These are phyloP conservation scores for Cucurbita moschata DNA, from an alignment of 306 rosid genomes.

Conservation along the genomic window DNA sequence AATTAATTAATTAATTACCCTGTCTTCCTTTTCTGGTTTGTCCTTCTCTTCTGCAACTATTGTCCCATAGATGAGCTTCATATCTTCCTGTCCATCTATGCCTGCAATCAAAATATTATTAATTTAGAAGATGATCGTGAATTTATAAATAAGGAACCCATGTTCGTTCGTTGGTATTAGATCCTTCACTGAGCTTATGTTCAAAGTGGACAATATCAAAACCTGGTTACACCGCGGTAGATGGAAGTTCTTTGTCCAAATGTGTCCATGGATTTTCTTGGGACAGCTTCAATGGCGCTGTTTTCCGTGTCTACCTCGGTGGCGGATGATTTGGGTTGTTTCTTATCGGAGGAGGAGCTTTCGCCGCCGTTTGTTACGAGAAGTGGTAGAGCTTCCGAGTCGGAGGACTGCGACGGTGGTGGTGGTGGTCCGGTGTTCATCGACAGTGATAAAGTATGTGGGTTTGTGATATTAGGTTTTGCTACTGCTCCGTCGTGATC, in stretches of 20 bases:
- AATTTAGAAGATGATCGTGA: too few relatives aligned
- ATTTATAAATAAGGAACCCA: too few relatives aligned
- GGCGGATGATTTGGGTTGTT: slow-evolving; percentile 11
- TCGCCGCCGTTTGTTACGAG: slow-evolving; percentile 19
- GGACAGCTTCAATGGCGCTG: slow-evolving; percentile 22
- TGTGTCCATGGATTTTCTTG: slow-evolving; percentile 65
- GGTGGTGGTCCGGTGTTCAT: slow-evolving; percentile 59
- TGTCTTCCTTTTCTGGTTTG: slow-evolving; percentile 94
- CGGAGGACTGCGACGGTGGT: slow-evolving; percentile 13
- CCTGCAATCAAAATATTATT: slow-evolving; percentile 13
- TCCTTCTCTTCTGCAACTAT: slow-evolving; percentile 95
- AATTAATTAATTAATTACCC: slow-evolving; percentile 25
- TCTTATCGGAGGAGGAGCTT: slow-evolving; percentile 42
- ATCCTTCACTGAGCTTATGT: too few relatives aligned
- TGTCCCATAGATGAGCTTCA: slow-evolving; percentile 93
- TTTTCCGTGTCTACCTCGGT: slow-evolving; percentile 8
- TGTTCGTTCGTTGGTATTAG: too few relatives aligned
- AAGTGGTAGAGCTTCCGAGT: slow-evolving; percentile 26
- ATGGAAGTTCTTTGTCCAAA: slow-evolving; percentile 93
- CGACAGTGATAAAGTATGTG: slow-evolving; percentile 53
- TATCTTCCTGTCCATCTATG: slow-evolving; percentile 98
- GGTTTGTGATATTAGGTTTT: slow-evolving; percentile 7
- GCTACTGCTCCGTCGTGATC: slow-evolving; percentile 1
- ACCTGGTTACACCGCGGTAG: slow-evolving; percentile 87
- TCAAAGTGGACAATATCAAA: too few relatives aligned